Evolutionary conservation across 495 filamentous ascomycete species (phyloP).

Genomic region (Trichodelitschia bisporula): DNA sequence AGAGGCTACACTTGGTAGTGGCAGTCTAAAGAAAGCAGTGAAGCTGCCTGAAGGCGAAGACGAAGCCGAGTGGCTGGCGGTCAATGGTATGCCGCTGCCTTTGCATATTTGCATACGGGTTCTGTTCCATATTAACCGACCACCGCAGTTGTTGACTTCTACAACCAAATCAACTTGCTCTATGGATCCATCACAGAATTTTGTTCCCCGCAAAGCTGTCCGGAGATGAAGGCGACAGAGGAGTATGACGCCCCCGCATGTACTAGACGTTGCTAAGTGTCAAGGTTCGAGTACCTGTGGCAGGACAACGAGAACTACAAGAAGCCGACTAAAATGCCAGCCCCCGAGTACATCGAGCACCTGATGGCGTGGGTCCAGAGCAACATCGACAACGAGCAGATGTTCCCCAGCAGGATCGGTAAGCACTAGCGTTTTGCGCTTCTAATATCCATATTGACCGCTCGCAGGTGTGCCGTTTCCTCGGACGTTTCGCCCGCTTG

Average conservation of each 20-base stretch:
- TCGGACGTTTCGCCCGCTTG: conserved; percentile 63
- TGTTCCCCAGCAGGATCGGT: conserved; percentile 86
- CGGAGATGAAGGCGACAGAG: conserved; percentile 98
- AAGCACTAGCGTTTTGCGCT: conserved; percentile 6
- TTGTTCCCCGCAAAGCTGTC: conserved; percentile 87
- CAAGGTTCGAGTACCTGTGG: conserved; percentile 98
- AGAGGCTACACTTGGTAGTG: conserved; percentile 85
- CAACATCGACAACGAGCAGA: conserved; percentile 84
- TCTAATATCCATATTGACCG: conserved; percentile 8
- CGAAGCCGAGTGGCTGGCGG: conserved; percentile 89
- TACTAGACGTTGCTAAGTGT: background rate
- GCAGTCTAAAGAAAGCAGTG: conserved; percentile 85
- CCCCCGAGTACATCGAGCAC: conserved; percentile 91
- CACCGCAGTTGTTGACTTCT: conserved; percentile 79
- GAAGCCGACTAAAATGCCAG: conserved; percentile 91
- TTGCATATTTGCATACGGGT: background rate
- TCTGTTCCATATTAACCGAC: background rate
- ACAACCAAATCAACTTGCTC: conserved; percentile 97
- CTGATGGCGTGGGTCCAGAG: conserved; percentile 89
- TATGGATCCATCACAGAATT: conserved; percentile 98
- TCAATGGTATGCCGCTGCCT: conserved; percentile 41
- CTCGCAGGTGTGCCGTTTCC: conserved; percentile 71
- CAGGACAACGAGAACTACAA: conserved; percentile 86
- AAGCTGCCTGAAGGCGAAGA: conserved; percentile 94
- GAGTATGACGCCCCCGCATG: conserved; percentile 49